Evolutionary conservation across 306 rosid genomes (phyloP).

Genomic region (peach (Prunus persica)): DNA sequence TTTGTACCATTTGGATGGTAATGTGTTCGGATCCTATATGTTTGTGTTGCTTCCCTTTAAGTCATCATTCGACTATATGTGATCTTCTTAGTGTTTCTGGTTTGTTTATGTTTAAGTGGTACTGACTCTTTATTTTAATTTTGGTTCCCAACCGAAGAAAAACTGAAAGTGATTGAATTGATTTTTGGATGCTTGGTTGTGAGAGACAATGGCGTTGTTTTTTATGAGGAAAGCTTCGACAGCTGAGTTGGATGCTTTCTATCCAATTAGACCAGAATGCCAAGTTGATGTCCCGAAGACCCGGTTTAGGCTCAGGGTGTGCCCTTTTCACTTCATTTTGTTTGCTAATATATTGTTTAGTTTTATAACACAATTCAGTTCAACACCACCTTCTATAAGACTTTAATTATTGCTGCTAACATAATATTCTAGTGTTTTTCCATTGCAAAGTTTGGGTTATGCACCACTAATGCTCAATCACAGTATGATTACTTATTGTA

Average conservation of each 20-base stretch:
- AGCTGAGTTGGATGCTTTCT: conserved; percentile 43
- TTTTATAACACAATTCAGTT: not conserved
- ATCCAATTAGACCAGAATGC: conserved; percentile 51
- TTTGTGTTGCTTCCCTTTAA: not conserved
- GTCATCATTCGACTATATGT: not conserved
- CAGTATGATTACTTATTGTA: conserved; percentile 1
- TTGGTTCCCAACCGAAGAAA: not conserved
- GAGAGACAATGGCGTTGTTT: conserved; percentile 21
- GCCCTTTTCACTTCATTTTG: conserved; percentile 11
- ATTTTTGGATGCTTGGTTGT: conserved; percentile 26
- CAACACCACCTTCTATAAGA: not conserved
- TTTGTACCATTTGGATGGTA: not conserved
- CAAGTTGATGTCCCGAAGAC: conserved; percentile 49
- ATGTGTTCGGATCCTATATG: conserved; percentile 1
- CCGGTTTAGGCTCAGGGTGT: conserved; percentile 85
- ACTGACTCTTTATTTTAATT: not conserved
- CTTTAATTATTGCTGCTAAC: not conserved
- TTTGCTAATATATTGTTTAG: not conserved
- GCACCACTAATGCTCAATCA: not conserved
- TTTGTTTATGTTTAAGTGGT: conserved; percentile 22
- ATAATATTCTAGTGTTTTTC: not conserved
- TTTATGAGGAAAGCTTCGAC: conserved; percentile 35
- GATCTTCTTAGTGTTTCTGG: conserved; percentile 10
- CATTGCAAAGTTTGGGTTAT: not conserved
- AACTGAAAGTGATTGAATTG: conserved; percentile 7